These are phyloP conservation scores for Pinus albicaulis DNA, from an alignment of 75 land plant genomes.

Conservation along the genomic window DNA sequence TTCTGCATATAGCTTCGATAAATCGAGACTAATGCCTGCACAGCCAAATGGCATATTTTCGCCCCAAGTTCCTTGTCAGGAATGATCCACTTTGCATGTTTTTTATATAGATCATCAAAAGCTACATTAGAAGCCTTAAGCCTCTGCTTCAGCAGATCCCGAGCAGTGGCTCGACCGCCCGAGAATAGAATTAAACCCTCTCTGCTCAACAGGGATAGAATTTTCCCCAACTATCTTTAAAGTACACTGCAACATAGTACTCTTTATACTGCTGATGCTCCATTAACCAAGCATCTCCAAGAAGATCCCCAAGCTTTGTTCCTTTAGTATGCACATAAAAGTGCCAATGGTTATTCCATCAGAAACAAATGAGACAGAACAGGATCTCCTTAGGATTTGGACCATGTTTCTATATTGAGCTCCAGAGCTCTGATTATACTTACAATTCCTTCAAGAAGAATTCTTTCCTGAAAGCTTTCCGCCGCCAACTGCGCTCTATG, in stretches of 20 bases:
- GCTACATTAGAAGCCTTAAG: slow-evolving; percentile 58
- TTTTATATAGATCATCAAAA: slow-evolving; percentile 54
- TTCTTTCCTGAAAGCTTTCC: slow-evolving; percentile 39
- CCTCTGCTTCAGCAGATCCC: slow-evolving; percentile 69
- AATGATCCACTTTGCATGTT: slow-evolving; percentile 60
- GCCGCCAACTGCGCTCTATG: slow-evolving; percentile 61
- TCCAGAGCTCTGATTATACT: slow-evolving; percentile 54
- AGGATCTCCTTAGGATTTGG: slow-evolving; percentile 38
- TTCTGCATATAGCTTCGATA: slow-evolving; percentile 63
- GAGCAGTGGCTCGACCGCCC: slow-evolving; percentile 69
- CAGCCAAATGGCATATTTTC: slow-evolving; percentile 25
- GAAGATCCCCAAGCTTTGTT: slow-evolving; percentile 52
- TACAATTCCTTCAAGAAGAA: slow-evolving; percentile 33
- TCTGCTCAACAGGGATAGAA: slow-evolving; percentile 39
- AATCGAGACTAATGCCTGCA: slow-evolving; percentile 50
- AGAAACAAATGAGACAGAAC: slow-evolving; percentile 45
- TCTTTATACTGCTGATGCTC: slow-evolving; percentile 50
- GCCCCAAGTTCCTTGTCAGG: slow-evolving; percentile 61
- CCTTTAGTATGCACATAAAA: slow-evolving; percentile 34
- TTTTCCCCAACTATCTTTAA: slow-evolving; percentile 54
- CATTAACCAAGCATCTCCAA: slow-evolving; percentile 65
- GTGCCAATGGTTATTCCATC: slow-evolving; percentile 77
- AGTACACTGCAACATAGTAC: slow-evolving; percentile 37
- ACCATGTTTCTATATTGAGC: slow-evolving; percentile 50
- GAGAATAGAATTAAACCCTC: slow-evolving; percentile 59